phyloP scores from a whole-genome alignment of 106 monocot genomes.

The Apostasia shenzhenica region DNA sequence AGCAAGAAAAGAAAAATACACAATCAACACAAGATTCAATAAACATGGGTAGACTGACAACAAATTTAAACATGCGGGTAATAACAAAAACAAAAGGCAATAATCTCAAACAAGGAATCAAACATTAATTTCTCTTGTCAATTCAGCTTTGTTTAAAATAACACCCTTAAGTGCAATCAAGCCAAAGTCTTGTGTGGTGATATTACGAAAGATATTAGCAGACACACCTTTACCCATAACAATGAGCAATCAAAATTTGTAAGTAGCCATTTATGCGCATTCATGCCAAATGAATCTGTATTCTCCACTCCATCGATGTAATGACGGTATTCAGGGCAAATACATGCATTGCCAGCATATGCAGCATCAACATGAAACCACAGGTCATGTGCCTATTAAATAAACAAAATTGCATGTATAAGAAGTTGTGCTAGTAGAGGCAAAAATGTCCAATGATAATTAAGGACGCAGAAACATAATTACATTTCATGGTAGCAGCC shows the following conservation, averaged over 20 bases:
- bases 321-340: slow-evolving; percentile 85
- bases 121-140: too few species aligned
- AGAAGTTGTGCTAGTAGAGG: too few species aligned
- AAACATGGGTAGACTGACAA: background rate
- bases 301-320: slow-evolving; percentile 74
- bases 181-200: too few species aligned
- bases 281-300: slow-evolving; percentile 87
- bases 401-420: too few species aligned
- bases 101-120: too few species aligned
- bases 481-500: too few species aligned
- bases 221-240: slow-evolving; percentile 84
- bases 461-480: too few species aligned
- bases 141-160: too few species aligned
- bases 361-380: slow-evolving; percentile 96
- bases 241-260: slow-evolving; percentile 90
- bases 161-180: too few species aligned
- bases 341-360: slow-evolving; percentile 91
- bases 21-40: background rate
- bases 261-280: slow-evolving; percentile 94
- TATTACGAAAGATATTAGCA: background rate
- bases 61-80: too few species aligned
- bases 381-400: slow-evolving; percentile 36
- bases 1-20: background rate
- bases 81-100: too few species aligned
- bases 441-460: too few species aligned